Evolutionary conservation across 306 rosid species (phyloP).

Genomic region (Trifolium dubium): DNA sequence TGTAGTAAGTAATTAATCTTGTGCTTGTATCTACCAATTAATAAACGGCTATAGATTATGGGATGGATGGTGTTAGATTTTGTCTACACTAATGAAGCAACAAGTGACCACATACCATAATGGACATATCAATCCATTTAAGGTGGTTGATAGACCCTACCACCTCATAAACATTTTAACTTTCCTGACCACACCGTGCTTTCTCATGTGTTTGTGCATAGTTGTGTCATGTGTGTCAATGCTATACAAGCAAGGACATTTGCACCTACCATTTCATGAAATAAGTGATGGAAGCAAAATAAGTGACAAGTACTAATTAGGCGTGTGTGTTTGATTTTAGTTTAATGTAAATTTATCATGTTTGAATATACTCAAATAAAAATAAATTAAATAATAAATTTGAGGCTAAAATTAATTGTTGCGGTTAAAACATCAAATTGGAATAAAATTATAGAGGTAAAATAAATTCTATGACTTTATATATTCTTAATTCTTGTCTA

Average conservation of each 20-base stretch:
- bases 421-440: not conserved
- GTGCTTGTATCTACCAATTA: slow-evolving; percentile 36
- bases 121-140: slow-evolving; percentile 25
- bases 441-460: no score
- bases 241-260: not conserved
- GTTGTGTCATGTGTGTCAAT: not conserved
- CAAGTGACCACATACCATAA: slow-evolving; percentile 41
- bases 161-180: slow-evolving; percentile 34
- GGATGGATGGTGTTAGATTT: slow-evolving; percentile 66
- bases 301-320: not conserved
- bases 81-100: slow-evolving; percentile 66
- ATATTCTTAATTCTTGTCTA: no score
- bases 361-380: not conserved
- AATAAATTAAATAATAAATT: no score
- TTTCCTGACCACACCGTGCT: not conserved
- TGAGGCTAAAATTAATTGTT: not conserved
- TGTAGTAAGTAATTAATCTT: not conserved
- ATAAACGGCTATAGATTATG: slow-evolving; percentile 53
- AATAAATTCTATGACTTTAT: no score
- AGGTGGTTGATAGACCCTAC: slow-evolving; percentile 58
- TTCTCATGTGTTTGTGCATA: slow-evolving; percentile 1
- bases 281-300: not conserved
- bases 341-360: not conserved
- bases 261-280: not conserved
- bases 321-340: not conserved